phyloP scores from a whole-genome alignment of 2,329 filamentous ascomycete genomes.

The Lachnellula occidentalis region DNA sequence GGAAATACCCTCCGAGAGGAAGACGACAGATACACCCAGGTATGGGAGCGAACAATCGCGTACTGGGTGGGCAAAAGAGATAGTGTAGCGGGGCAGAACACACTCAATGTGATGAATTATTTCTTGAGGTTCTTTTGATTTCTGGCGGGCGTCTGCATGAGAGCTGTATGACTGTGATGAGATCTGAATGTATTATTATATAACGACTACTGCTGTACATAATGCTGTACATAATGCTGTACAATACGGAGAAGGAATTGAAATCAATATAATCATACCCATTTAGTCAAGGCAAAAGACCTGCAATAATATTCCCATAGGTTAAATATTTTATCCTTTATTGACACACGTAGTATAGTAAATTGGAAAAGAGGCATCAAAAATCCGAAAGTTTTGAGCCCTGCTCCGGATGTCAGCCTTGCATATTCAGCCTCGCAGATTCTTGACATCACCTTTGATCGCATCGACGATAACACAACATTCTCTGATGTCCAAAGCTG shows the following conservation, averaged over 20 bases:
- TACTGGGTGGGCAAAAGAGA: background rate
- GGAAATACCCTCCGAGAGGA: background rate
- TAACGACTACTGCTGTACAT: background rate
- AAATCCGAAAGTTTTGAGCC: too few species aligned
- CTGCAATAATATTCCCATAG: too few species aligned
- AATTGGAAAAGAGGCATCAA: too few species aligned
- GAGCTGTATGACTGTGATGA: background rate
- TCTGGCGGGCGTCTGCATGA: background rate
- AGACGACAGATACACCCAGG: background rate
- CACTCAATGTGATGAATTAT: background rate
- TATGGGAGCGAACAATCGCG: background rate
- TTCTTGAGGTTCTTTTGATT: background rate
- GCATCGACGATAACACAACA: too few species aligned
- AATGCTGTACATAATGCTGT: background rate
- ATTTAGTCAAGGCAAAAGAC: too few species aligned
- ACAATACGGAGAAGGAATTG: background rate
- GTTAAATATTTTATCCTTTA: too few species aligned
- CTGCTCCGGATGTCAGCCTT: too few species aligned
- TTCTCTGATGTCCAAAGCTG: too few species aligned
- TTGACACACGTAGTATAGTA: too few species aligned
- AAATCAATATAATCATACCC: too few species aligned
- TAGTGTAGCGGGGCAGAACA: background rate
- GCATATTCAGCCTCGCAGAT: too few species aligned
- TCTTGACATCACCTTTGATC: too few species aligned
- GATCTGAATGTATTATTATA: background rate